Evolutionary conservation across 2,329 filamentous ascomycete genomes (phyloP).

Genomic region (Epichloe sp.): DNA sequence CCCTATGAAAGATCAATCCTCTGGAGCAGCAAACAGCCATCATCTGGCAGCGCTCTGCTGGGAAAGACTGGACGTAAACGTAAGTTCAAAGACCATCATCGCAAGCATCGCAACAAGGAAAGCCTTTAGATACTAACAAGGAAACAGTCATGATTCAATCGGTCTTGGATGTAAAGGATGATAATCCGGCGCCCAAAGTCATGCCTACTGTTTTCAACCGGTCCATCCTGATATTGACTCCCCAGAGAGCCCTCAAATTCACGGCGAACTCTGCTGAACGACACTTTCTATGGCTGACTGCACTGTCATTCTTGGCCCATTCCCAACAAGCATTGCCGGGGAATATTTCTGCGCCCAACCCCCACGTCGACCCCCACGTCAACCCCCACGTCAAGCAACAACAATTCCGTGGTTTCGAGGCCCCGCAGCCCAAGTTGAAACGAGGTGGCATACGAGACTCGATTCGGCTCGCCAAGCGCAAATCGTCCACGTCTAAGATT

Average conservation of each 20-base stretch:
- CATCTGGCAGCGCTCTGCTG: conserved; percentile 72
- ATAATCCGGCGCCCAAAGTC: conserved; percentile 71
- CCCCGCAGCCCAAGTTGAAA: conserved; percentile 34
- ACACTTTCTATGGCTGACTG: conserved; percentile 90
- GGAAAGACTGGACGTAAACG: conserved; percentile 90
- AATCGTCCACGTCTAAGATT: conserved; percentile 36
- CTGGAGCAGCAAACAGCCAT: conserved; percentile 97
- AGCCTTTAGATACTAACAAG: conserved; percentile 15
- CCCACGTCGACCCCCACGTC: conserved; percentile 7
- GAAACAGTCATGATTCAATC: conserved; percentile 81
- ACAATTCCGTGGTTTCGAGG: conserved; percentile 38
- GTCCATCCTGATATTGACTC: conserved; percentile 89
- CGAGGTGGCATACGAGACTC: conserved; percentile 65
- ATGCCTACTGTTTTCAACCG: conserved; percentile 61
- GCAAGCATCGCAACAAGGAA: not conserved
- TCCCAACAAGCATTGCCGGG: conserved; percentile 72
- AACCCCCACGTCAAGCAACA: conserved; percentile 16
- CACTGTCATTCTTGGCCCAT: conserved; percentile 87
- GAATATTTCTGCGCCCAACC: conserved; percentile 39
- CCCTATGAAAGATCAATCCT: conserved; percentile 93
- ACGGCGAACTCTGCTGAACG: conserved; percentile 72
- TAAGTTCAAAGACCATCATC: conserved; percentile 37
- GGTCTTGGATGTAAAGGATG: conserved; percentile 91
- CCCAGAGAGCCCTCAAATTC: conserved; percentile 88
- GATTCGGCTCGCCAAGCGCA: conserved; percentile 73